These are phyloP conservation scores for Cyberlindnera galapagoensis DNA, from an alignment of 805 yeast genomes.

Conservation along the genomic window DNA sequence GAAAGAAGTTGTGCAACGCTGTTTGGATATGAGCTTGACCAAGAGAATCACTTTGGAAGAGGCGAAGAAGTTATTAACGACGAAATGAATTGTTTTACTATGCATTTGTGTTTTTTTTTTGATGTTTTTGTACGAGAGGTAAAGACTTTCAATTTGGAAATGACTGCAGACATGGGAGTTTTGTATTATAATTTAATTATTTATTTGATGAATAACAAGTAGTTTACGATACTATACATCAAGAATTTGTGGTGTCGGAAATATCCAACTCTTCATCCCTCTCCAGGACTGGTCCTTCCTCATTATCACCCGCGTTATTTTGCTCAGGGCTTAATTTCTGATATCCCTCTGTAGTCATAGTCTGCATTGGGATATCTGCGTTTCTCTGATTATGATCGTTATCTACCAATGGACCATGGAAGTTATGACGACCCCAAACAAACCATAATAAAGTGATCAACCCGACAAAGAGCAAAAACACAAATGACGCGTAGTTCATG, in stretches of 20 bases:
- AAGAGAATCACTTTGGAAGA: constrained; percentile 44
- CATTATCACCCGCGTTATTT: too few species aligned
- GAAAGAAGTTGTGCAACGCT: constrained; percentile 39
- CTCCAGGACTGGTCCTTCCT: too few species aligned
- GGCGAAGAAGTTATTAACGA: constrained; percentile 20
- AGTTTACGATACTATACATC: too few species aligned
- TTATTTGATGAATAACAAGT: too few species aligned
- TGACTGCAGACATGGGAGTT: too few species aligned
- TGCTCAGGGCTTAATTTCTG: constrained; percentile 19
- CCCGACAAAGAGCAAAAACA: constrained; percentile 43
- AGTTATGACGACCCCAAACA: constrained; percentile 55
- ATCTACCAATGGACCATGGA: constrained; percentile 53
- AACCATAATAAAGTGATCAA: constrained; percentile 44
- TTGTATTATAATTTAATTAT: too few species aligned
- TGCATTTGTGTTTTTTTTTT: too few species aligned
- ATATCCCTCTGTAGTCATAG: constrained; percentile 10
- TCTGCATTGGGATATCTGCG: constrained; percentile 14
- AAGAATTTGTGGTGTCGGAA: too few species aligned
- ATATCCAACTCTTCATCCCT: too few species aligned
- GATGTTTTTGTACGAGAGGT: too few species aligned
- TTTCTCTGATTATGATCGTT: constrained; percentile 20
- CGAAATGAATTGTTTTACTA: too few species aligned
- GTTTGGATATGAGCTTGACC: constrained; percentile 46
- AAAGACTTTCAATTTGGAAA: too few species aligned
- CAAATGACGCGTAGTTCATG: constrained; percentile 54